Conservation (phyloP, 768 basidiomycete species). For the Mycena indigotica region DNA sequence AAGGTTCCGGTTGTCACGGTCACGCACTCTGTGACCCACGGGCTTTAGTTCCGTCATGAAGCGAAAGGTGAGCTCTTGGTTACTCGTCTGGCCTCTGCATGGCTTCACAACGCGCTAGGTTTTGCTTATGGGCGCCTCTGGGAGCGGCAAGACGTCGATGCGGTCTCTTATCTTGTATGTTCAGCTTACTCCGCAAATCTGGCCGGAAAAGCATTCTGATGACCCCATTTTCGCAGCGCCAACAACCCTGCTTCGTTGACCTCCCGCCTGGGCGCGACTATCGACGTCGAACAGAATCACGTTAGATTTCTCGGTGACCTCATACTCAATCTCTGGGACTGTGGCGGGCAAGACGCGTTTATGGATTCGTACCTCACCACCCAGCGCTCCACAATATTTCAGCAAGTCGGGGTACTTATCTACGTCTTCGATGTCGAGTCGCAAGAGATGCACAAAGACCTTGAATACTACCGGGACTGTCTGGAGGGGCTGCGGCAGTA, state of each 20-base stretch:
- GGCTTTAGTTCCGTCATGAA: constrained; percentile 43
- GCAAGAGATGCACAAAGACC: constrained; percentile 80
- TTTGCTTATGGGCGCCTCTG: constrained; percentile 96
- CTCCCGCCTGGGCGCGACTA: constrained; percentile 89
- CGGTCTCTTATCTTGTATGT: constrained; percentile 97
- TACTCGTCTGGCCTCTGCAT: not conserved
- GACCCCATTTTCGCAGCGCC: constrained; percentile 55
- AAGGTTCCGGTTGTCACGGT: too few relatives aligned
- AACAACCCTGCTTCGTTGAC: constrained; percentile 94
- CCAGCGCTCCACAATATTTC: constrained; percentile 93
- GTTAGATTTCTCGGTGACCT: constrained; percentile 96
- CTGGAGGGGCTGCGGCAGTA: constrained; percentile 77
- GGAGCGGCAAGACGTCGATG: constrained; percentile 97
- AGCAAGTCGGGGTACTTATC: constrained; percentile 95
- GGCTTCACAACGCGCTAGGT: constrained; percentile 54
- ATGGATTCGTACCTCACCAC: constrained; percentile 95
- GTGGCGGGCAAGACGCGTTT: constrained; percentile 97
- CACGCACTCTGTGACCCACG: not conserved
- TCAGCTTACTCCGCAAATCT: constrained; percentile 7
- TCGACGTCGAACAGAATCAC: constrained; percentile 97
- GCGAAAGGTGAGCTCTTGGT: constrained; percentile 50
- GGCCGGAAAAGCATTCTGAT: constrained; percentile 16
- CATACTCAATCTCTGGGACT: constrained; percentile 97
- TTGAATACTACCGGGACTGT: constrained; percentile 91
- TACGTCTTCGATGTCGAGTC: constrained; percentile 98